Evolutionary conservation across 1,139 yeast genomes (phyloP), one percentile per base, ranked within the genome.

Genomic region (Hemisphaericaspora subhashii): DNA sequence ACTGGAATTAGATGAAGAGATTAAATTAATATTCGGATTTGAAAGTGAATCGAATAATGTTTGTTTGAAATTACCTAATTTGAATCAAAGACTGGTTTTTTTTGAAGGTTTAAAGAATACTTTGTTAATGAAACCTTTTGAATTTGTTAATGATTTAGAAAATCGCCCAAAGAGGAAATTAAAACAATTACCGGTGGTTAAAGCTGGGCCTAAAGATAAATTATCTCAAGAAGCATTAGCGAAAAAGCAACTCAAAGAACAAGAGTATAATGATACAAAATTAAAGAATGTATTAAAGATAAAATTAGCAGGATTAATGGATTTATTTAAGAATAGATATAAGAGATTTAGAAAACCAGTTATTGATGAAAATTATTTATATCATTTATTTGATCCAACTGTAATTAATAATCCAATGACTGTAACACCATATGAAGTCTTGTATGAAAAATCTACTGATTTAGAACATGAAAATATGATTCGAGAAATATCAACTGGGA

Each of bases 271-370:
- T 40, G 98, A 92, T 57, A 83, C 88, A 68, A 83, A 85, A 54
- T 66, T 89, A 46, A 89, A 88, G 58, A 90, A 92, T 57, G 72
- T 86, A 9, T 68, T 92, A 45, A 94, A 92, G 59, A 81, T 92
- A 42, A 88, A 86, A 58, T 70, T 92, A 22, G 85, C 96, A 9
- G 89, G 88, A 1, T 66, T 94, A 33, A 86, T 92, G 95, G 98
- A 92, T 47, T 67, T 87, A 28, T 84, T 92, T 64, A 89, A 90
- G 52, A 81, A 71, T 41, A 74, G 98, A 36, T 92, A 92, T 58
- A 88, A 88, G 54, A 72, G 96, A 43, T 94, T 92, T 67, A 84
- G 81, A 53, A 92, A 90, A 54, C 98, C 99, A 0, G 74, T 86
- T 0, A 79, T 92, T 44, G 98, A 90, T 44, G 96, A 89, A 46